These are phyloP conservation scores for Asterochloris erici DNA, from an alignment of 139 green algal species.

Conservation along the genomic window DNA sequence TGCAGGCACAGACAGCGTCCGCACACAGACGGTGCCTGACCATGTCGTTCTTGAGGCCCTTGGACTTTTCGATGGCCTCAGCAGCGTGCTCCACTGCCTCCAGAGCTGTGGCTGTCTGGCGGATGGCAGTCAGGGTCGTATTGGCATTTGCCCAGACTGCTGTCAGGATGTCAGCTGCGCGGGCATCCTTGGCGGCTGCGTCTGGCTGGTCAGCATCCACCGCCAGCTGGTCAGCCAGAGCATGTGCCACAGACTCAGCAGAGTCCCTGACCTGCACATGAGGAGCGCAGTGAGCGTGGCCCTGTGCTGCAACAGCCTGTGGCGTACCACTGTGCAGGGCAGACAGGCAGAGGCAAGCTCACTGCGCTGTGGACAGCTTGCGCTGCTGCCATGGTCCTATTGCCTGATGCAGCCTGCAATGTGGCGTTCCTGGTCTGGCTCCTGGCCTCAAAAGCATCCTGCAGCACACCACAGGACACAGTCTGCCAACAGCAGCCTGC, in stretches of 20 bases:
- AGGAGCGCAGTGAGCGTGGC: neutral
- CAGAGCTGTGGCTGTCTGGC: constrained; percentile 28
- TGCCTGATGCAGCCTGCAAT: no score
- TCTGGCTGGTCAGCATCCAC: constrained; percentile 18
- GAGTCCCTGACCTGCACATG: neutral
- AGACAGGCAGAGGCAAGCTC: no score
- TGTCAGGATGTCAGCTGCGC: constrained; percentile 21
- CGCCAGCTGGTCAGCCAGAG: constrained; percentile 4
- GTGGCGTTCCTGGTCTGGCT: no score
- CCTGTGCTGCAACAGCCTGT: neutral
- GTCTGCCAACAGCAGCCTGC: no score
- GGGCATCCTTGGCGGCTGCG: constrained; percentile 26
- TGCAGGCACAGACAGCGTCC: neutral
- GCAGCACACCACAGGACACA: no score
- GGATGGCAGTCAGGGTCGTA: constrained; percentile 26
- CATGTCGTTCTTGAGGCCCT: constrained; percentile 13
- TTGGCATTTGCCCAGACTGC: constrained; percentile 15
- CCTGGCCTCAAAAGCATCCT: no score
- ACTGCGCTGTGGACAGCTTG: no score
- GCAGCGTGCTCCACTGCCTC: constrained; percentile 19
- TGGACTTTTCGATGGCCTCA: constrained; percentile 4
- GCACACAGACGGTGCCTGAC: neutral
- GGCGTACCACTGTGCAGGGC: no score
- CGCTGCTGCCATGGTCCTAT: no score
- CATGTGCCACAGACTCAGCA: no score